phyloP scores from a whole-genome alignment of 371 early-diverging fungal genomes.

The Nosema granulosis region DNA sequence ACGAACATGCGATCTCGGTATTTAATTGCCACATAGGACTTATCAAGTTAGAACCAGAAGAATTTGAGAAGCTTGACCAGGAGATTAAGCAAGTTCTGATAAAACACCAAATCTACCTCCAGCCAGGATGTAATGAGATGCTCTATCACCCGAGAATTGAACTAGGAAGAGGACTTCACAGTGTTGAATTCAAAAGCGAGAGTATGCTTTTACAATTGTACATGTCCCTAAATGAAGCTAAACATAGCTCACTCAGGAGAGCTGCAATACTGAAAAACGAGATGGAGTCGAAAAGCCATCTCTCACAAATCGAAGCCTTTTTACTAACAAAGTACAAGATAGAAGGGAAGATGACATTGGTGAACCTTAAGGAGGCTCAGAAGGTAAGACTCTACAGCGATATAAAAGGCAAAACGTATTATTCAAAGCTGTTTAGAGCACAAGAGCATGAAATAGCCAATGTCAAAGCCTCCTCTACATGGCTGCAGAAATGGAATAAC shows the following conservation, averaged over 20 bases:
- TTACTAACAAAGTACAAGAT: too few relatives aligned
- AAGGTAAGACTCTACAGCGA: not conserved
- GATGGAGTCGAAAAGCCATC: too few relatives aligned
- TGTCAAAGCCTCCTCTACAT: not conserved
- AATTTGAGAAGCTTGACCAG: not conserved
- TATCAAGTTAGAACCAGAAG: not conserved
- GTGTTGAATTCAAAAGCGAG: not conserved
- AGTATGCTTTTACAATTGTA: not conserved
- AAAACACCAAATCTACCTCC: not conserved
- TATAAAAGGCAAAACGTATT: not conserved
- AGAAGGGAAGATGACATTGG: too few relatives aligned
- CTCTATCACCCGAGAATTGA: not conserved
- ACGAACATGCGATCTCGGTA: constrained; percentile 9
- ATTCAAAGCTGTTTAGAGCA: constrained; percentile 6
- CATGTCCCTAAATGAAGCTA: not conserved
- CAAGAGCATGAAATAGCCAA: not conserved
- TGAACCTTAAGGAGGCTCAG: not conserved
- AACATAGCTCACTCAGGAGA: not conserved
- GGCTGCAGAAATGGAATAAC: not conserved
- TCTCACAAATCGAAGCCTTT: too few relatives aligned
- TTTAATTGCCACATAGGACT: not conserved
- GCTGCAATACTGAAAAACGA: constrained; percentile 9
- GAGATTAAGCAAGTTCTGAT: constrained; percentile 1
- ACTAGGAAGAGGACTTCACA: constrained; percentile 8
- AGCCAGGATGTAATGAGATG: constrained; percentile 1